Evolutionary conservation across 805 yeast species (phyloP).

Genomic region (Candida pseudofarinosa): DNA sequence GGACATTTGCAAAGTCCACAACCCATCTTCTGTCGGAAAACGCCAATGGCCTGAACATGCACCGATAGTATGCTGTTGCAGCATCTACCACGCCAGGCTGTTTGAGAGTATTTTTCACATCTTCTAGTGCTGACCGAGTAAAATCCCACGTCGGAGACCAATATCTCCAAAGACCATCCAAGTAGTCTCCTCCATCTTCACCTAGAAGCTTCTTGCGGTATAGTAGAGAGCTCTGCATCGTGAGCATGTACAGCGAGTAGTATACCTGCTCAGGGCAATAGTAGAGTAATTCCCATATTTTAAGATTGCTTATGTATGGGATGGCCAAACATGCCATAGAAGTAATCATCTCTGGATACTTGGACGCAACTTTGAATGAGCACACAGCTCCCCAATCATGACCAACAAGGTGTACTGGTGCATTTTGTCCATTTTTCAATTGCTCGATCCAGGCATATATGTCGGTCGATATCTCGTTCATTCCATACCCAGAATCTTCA

Average conservation of each 20-base stretch:
- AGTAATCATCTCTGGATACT: constrained; percentile 30
- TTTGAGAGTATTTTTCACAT: constrained; percentile 24
- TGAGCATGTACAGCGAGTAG: constrained; percentile 31
- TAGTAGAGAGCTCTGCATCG: constrained; percentile 28
- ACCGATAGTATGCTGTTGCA: constrained; percentile 38
- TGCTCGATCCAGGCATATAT: constrained; percentile 27
- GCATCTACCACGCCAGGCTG: constrained; percentile 25
- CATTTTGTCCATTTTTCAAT: constrained; percentile 12
- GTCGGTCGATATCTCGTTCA: constrained; percentile 30
- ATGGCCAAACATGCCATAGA: constrained; percentile 36
- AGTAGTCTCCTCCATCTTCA: constrained; percentile 19
- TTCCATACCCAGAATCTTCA: constrained; percentile 18
- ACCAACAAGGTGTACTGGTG: constrained; percentile 36
- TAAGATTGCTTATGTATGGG: constrained; percentile 29
- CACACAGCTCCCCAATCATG: constrained; percentile 45
- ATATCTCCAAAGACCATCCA: constrained; percentile 29
- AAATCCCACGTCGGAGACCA: constrained; percentile 41
- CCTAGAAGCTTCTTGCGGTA: constrained; percentile 18
- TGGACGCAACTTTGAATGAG: constrained; percentile 29
- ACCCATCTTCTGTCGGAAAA: constrained; percentile 16
- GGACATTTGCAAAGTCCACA: constrained; percentile 33
- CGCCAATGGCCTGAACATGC: constrained; percentile 19
- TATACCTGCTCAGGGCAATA: constrained; percentile 33
- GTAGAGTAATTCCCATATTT: constrained; percentile 23
- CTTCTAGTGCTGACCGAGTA: constrained; percentile 18